Evolutionary conservation across 768 basidiomycete species (phyloP), one percentile per base, ranked within the genome.

Genomic region (Rhodotorula paludigena): DNA sequence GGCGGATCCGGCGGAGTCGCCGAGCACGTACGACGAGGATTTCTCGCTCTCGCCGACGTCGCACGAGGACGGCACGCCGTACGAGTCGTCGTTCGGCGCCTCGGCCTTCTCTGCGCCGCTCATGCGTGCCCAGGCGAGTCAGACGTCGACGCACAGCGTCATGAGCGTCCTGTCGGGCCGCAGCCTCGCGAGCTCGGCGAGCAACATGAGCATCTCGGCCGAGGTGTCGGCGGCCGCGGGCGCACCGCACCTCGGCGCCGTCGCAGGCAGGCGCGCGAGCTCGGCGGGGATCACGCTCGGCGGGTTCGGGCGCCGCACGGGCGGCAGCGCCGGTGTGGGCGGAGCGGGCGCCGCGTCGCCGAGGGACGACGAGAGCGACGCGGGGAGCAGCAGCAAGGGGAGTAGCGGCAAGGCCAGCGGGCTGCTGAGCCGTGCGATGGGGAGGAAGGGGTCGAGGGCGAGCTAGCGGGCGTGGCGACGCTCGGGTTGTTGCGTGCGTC

Each of bases 401-500:
- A 45, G 51, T 6, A 25, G 60, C 33, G 28, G 21, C 2, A 10
- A 41, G 23, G 49, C 23, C 41, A 36, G 30, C 33, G 59, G 60
- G 38, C n/a, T 68, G 28, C 30, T 62, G 1, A 53, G 60, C 20
- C 23, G 66, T 11, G 60, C 60, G 42, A 68, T 62, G 60, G 66
- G 66, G 3, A 23, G 66, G 16, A 68, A 68, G 51, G 66, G 66
- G 3, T 45, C 41, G 8, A 36, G 49, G 42, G 59, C 57, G 48
- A 58, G 63, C 32, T 64, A 48, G 33, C 20, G 2, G 28, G 28
- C 16, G 35, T 1, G 33, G 8, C 16, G 35, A 10, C n/a, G n/a
- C n/a, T n/a, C n/a, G n/a, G n/a, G n/a, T n/a, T n/a, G n/a, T n/a
- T n/a, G n/a, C n/a, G n/a, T n/a, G n/a, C n/a, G n/a, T 41, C 41